Evolutionary conservation across 768 basidiomycete species (phyloP).

Genomic region (Trametes gibbosa): DNA sequence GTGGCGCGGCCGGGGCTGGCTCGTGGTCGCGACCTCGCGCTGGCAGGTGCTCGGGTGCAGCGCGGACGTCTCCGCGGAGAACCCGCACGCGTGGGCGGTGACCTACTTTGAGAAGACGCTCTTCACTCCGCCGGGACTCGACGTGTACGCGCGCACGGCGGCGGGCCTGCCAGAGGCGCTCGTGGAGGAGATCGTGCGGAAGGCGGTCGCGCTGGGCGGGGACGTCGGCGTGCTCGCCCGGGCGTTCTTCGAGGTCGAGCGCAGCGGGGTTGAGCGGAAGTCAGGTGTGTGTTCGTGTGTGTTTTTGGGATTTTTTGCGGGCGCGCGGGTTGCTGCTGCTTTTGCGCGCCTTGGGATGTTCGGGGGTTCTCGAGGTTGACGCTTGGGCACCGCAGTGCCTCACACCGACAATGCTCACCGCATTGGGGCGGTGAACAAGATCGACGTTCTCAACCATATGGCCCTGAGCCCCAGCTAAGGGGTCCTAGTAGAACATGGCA

Average conservation of each 20-base stretch:
- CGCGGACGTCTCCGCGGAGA: conserved; percentile 2
- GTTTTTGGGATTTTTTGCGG: background rate
- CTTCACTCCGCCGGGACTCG: conserved; percentile 44
- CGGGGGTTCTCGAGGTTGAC: too few relatives aligned
- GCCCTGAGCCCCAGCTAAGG: background rate
- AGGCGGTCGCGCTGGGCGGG: conserved; percentile 20
- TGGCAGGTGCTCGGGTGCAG: conserved; percentile 42
- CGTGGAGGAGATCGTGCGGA: conserved; percentile 16
- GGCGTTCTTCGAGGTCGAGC: conserved; percentile 25
- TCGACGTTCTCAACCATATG: conserved; percentile 1
- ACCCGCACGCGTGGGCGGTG: conserved; percentile 24
- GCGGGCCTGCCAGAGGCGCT: conserved; percentile 16
- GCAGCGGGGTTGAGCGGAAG: conserved; percentile 8
- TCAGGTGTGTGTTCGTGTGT: background rate
- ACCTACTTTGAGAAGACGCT: conserved; percentile 42
- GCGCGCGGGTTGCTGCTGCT: background rate
- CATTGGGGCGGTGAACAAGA: conserved; percentile 1
- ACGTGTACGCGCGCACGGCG: conserved; percentile 34
- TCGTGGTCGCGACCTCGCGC: conserved; percentile 36
- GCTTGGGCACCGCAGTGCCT: background rate
- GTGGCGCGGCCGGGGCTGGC: conserved; percentile 38
- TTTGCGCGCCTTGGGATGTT: background rate
- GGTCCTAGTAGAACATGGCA: too few relatives aligned
- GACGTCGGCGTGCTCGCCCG: conserved; percentile 22
- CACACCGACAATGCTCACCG: background rate